Base-by-base conservation (phyloP, 495 filamentous ascomycete genomes). In the Annulohypoxylon bovei region DNA sequence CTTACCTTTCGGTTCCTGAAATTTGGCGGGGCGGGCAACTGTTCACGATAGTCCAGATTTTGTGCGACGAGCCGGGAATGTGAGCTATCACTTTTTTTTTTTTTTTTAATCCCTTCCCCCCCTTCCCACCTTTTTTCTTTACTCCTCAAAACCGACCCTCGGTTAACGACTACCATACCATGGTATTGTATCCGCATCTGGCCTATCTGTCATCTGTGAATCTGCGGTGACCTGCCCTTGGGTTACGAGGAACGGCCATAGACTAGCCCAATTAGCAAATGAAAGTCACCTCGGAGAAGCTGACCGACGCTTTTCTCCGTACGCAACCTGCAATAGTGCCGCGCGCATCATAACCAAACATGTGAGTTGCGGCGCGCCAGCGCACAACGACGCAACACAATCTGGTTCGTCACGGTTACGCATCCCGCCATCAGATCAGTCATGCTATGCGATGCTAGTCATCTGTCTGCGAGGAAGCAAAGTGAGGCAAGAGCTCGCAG, bases 321-420 rank as follows among this genome's bases (percentile, higher is more conserved):
- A 37, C 60, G 52, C 39, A 50, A 57, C 40, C 22, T 62, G 22
- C 56, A 40, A 56, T 65, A 57, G 62, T 63, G 53, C 68, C 62
- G 63, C 68, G 63, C 57, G 39, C 42, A 71, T 71, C 68, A 63
- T 67, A 67, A 58, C 68, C 58, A 59, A 71, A 67, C 68, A 67
- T 67, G 58, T 63, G 62, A 71, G 68, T 50, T 62, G 57, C 65
- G 49, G 27, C 56, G 55, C 49, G 49, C 50, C 47, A 68, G 57
- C 57, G 32, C 65, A 62, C 61, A 68, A 30, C 42, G 52, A 23
- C 64, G 55, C 54, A 61, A 37, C 35, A 54, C 18, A 60, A 56
- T 68, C 47, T 62, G 70, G 70, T 57, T 72, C 65, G 40, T 68
- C 70, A 64, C 65, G 49, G 70, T 68, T 65, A 68, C 70, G 55